Base-by-base conservation (phyloP, 139 green algal species). In the Marvania coccoides region DNA sequence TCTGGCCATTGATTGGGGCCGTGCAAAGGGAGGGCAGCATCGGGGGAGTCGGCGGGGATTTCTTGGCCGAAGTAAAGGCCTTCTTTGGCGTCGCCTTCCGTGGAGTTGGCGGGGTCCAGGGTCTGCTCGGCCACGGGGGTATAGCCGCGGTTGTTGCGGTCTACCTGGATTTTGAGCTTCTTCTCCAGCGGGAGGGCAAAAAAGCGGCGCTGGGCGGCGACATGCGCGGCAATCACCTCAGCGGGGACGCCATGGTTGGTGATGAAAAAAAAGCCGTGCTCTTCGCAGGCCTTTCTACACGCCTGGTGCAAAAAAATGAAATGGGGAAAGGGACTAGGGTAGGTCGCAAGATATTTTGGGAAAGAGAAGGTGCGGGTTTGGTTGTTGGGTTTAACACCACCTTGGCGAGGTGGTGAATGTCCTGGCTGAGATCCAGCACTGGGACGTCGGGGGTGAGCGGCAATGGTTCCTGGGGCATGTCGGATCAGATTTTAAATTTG, bases 1-100 rank as follows among this genome's bases (percentile, higher is more conserved):
- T 68, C 35, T 0, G 85, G 88, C 90, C 91, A 97, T 47, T 94
- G 82, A 65, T 98, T 98, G 46, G 89, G 89, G 15, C 93, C 93
- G 53, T 95, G 85, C 39, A 98, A 72, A 1, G 91, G 88, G 34
- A 84, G 73, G 10, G 46, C 26, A 2, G 73, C 79, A 58, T 94
- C 79, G 8, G 67, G 61, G 47, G 39, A 66, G 53, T 69, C 67
- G 39, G 64, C 34, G 8, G 75, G n/a, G 14, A 90, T 64, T 35
- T 90, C 77, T 26, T 81, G 51, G 1, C 87, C 83, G 65, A 89
- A 91, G 73, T 94, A 92, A 63, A 89, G 48, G 65, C 85, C 88
- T 68, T 97, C 91, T 57, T 98, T 96, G 33, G 83, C 95, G 69
- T 98, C 92, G 0, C 86, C 88, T 31, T 72, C 39, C 33, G 12